Base-by-base conservation (phyloP, 331 rosid species). In the Malus hybrid region DNA sequence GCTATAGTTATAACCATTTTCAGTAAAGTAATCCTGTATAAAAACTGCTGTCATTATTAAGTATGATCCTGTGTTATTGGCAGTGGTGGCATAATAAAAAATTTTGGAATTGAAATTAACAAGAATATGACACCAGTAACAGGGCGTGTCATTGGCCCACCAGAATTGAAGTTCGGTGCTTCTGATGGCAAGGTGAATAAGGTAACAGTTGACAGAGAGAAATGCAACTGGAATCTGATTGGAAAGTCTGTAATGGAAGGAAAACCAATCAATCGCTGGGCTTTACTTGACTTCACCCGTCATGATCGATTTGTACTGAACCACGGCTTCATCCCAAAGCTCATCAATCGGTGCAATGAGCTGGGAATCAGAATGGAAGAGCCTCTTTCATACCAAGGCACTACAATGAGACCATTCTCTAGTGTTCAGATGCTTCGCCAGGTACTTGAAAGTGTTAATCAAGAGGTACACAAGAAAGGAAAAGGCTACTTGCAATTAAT, bases 131-230 rank as follows among this genome's bases (percentile, higher is more conserved):
- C 91, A 75, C 26, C 65, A 28, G 85, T 88, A 26, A 53, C 33
- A 10, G 97, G 90, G 72, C 89, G 91, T 24, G 84, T 89, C 57
- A 85, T 92, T 77, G 85, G 72, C 16, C 96, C 97, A 18, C 97
- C 97, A 20, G 83, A 50, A 62, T 71, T 92, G 84, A 89, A 81
- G 80, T 33, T 89, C 20, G 88, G 89, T n/a, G 80, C 79, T 80
- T 68, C 78, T 12, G 77, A 73, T 75, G 97, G 96, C 60, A 80
- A 55, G 83, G 32, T 32, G 44, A 67, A 68, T 32, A 86, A 75
- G 26, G 52, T 87, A 66, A 65, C 68, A 10, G 82, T 88, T 63
- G 97, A 92, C 68, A 73, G 28, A 20, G 86, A 86, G 76, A 92
- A 87, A 79, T 82, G 91, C 61, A 88, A 89, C 1, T 92, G 93